These are phyloP conservation scores for Pestalotiopsis sp. DNA, from an alignment of 2,329 filamentous ascomycete genomes.

Conservation along the genomic window DNA sequence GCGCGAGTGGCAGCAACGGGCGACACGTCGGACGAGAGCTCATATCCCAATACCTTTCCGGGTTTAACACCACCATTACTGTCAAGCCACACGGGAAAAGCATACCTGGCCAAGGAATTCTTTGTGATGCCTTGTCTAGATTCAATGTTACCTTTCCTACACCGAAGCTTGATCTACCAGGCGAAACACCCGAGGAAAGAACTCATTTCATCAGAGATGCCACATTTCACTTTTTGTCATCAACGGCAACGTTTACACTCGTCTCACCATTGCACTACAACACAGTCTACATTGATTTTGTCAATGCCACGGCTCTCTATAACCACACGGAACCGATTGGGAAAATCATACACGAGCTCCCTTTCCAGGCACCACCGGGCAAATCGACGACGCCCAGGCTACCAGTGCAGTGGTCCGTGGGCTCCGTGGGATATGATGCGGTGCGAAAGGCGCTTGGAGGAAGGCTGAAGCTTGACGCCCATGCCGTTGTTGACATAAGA, in stretches of 20 bases:
- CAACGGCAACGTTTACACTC: slow-evolving; percentile 82
- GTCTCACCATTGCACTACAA: slow-evolving; percentile 76
- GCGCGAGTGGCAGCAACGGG: slow-evolving; percentile 64
- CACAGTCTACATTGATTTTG: slow-evolving; percentile 74
- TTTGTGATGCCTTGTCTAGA: slow-evolving; percentile 73
- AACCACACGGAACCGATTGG: slow-evolving; percentile 80
- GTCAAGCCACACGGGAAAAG: slow-evolving; percentile 71
- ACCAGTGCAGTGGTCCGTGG: slow-evolving; percentile 80
- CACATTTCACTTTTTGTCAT: slow-evolving; percentile 84
- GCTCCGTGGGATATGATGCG: slow-evolving; percentile 80
- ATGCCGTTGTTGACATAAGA: slow-evolving; percentile 73
- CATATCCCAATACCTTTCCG: slow-evolving; percentile 85
- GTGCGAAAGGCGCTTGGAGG: slow-evolving; percentile 81
- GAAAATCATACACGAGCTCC: slow-evolving; percentile 71
- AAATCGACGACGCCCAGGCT: slow-evolving; percentile 72
- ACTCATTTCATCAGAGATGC: slow-evolving; percentile 81
- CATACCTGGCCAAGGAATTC: slow-evolving; percentile 71
- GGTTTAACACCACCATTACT: slow-evolving; percentile 80
- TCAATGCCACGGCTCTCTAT: slow-evolving; percentile 86
- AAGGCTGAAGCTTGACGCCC: slow-evolving; percentile 74
- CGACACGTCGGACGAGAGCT: slow-evolving; percentile 68
- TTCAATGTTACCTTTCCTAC: slow-evolving; percentile 74
- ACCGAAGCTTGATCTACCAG: slow-evolving; percentile 66
- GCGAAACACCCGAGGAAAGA: slow-evolving; percentile 45
- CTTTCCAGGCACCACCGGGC: slow-evolving; percentile 79